Conservation (phyloP, 495 filamentous ascomycete genomes). For the Hypoxylon crocopeplum region DNA sequence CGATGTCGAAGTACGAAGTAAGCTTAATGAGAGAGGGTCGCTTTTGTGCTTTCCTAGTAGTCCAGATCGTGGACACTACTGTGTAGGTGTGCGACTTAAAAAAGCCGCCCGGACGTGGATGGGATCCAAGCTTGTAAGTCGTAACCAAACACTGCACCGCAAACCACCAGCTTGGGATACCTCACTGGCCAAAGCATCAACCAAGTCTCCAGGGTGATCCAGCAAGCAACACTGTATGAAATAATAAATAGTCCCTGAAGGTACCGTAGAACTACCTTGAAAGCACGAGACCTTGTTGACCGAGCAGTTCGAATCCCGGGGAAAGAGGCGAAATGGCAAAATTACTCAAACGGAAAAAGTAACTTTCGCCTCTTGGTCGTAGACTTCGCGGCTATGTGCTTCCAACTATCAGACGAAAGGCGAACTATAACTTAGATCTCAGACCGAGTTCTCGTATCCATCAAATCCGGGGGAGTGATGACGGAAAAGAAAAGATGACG, state of each 20-base stretch:
- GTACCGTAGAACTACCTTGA: constrained; percentile 8
- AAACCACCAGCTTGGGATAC: constrained; percentile 6
- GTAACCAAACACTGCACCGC: too few species aligned
- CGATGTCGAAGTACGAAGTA: not conserved
- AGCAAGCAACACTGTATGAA: constrained; percentile 2
- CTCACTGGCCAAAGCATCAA: constrained; percentile 6
- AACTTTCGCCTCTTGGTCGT: constrained; percentile 20
- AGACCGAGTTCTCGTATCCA: too few species aligned
- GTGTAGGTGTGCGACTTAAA: not conserved
- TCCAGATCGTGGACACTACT: too few species aligned
- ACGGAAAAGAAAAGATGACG: not conserved
- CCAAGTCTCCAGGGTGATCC: constrained; percentile 7
- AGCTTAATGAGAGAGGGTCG: not conserved
- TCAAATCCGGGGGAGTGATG: constrained; percentile 12
- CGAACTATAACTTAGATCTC: constrained; percentile 1
- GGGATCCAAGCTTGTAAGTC: too few species aligned
- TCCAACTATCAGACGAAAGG: constrained; percentile 11
- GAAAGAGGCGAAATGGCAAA: not conserved
- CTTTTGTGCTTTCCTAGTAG: too few species aligned
- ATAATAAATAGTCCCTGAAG: constrained; percentile 16
- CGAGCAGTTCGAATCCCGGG: constrained; percentile 19
- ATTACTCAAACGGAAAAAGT: constrained; percentile 9
- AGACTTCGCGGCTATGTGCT: constrained; percentile 15
- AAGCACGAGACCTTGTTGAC: constrained; percentile 27
- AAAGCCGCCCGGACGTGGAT: too few species aligned